Evolutionary conservation across 1,139 yeast species (phyloP).

Genomic region (Ogataea hybrid): DNA sequence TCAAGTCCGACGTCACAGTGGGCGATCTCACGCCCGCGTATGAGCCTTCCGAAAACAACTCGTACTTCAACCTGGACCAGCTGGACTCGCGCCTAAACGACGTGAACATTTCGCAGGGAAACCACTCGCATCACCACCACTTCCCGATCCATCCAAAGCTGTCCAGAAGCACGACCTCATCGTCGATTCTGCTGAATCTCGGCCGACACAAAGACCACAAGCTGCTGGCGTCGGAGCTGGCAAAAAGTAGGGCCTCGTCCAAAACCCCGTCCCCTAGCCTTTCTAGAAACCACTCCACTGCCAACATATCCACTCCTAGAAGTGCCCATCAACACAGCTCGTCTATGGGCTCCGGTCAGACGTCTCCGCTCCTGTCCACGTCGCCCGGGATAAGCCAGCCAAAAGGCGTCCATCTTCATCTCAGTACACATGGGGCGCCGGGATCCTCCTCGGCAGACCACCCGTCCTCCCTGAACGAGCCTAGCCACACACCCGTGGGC

Average conservation of each 20-base stretch:
- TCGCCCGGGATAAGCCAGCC: conserved; percentile 9
- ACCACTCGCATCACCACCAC: conserved; percentile 1
- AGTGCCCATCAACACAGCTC: conserved; percentile 10
- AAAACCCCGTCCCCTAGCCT: conserved; percentile 27
- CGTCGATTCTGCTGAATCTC: conserved; percentile 10
- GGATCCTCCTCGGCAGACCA: conserved; percentile 1
- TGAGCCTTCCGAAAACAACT: conserved; percentile 47
- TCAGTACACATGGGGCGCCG: neutral
- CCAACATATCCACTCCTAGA: conserved; percentile 19
- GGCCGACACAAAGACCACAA: conserved; percentile 18
- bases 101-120: conserved; percentile 18
- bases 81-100: conserved; percentile 30
- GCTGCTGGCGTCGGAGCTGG: conserved; percentile 21
- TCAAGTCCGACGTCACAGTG: conserved; percentile 45
- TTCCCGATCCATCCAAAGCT: conserved; percentile 8
- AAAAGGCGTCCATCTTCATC: conserved; percentile 15
- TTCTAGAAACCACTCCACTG: conserved; percentile 30
- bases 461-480: conserved; percentile 4
- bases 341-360: conserved; percentile 5
- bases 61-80: conserved; percentile 29
- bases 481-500: neutral
- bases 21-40: conserved; percentile 64
- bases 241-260: conserved; percentile 29
- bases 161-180: conserved; percentile 15
- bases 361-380: conserved; percentile 5